These are phyloP conservation scores for Coccomyxa sp. DNA, from an alignment of 139 green algal genomes.

Conservation along the genomic window DNA sequence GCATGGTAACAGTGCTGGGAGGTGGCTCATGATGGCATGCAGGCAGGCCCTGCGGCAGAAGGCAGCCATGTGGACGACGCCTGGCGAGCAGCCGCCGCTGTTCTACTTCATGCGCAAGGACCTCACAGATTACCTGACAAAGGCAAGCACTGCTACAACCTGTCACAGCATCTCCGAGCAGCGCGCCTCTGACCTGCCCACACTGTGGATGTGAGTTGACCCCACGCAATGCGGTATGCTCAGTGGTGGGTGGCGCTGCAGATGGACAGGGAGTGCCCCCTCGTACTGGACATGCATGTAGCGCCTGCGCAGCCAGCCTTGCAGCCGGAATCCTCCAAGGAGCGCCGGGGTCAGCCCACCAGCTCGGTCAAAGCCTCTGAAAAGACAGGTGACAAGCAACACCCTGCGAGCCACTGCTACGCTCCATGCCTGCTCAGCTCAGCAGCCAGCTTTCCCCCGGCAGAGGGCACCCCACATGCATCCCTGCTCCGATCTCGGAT, in stretches of 20 bases:
- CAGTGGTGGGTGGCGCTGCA: background rate
- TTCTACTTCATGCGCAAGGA: background rate
- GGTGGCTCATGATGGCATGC: background rate
- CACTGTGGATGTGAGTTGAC: background rate
- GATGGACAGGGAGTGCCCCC: constrained; percentile 28
- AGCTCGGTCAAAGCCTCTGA: background rate
- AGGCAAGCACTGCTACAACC: background rate
- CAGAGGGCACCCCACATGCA: background rate
- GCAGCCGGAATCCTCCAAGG: no score
- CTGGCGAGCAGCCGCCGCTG: background rate
- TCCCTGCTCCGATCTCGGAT: constrained; percentile 2
- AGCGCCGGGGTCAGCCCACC: no score
- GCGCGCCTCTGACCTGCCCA: background rate
- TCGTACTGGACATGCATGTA: constrained; percentile 25
- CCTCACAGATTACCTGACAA: background rate
- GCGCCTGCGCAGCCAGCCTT: background rate
- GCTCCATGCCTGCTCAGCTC: background rate
- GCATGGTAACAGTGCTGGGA: background rate
- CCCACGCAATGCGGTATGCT: no score
- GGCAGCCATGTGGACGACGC: background rate
- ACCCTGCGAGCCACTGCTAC: background rate
- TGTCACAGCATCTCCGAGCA: background rate
- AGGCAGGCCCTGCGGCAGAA: background rate
- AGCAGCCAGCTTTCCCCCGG: background rate
- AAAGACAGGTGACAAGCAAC: background rate